Base-by-base conservation (phyloP, 345 rosid species). In the Toxicodendron radicans region DNA sequence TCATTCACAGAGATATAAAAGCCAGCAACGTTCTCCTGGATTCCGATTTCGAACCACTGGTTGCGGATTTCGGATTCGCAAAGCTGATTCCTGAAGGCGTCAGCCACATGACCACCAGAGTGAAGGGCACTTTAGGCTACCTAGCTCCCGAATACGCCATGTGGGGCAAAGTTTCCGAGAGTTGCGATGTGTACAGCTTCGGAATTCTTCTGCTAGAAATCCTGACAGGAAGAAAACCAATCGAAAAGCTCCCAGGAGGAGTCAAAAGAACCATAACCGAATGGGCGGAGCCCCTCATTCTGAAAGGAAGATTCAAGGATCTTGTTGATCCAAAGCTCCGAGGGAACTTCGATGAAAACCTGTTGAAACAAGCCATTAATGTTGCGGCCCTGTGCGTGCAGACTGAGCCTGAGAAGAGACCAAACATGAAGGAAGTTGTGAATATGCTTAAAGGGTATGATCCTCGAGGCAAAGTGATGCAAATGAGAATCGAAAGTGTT, bases 121-220 rank as follows among this genome's bases (percentile, higher is more conserved):
- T 86, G 5, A 94, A 91, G 79, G 95, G 97, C 68, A 91, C 91
- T 2, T 66, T 84, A 30, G 97, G 99, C 1, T 95, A 92, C 83
- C 78, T 95, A 23, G 95, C 97, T 0, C 97, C 97, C 0, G 95
- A 95, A 74, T 92, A 92, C 23, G 90, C 94, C 4, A 89, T 88
- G 89, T 87, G 91, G 89, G 99, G 97, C 3, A 84, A 87, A 72
- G 99, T 85, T 23, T 89, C 97, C 2, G 94, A 91, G 56, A 78
- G 83, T 64, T 92, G 97, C 57, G 99, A 95, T 52, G 99, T 95
- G 11, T 95, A 88, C 72, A 91, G 99, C 75, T 95, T 87, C 11
- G 99, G 97, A 24, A 87, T 94, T 80, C 86, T 94, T 35, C 79
- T 94, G 9, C 88, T 94, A 0, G 98, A 90, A 73, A 80, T 90